A percentile compares a stretch with the other conserved stretches of the same genome.
phyloP scores from a whole-genome alignment of 2,329 filamentous ascomycete species.

The Aspergillus intermedius region DNA sequence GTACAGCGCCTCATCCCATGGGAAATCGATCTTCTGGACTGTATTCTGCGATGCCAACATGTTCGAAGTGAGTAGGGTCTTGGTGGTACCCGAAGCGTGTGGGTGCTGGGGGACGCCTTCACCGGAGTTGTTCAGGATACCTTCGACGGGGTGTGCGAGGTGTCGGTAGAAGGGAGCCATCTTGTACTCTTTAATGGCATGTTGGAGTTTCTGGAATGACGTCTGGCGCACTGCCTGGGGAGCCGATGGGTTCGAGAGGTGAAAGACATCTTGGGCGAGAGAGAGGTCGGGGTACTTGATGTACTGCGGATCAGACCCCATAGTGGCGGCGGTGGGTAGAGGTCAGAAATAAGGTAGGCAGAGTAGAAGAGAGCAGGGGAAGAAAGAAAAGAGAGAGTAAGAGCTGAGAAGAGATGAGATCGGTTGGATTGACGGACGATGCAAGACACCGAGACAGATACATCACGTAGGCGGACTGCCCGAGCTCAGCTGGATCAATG shows the following conservation, averaged over 20 bases:
- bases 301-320: slow-evolving; percentile 59
- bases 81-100: slow-evolving; percentile 16
- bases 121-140: slow-evolving; percentile 70
- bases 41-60: slow-evolving; percentile 68
- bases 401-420: slow-evolving; percentile 14
- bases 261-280: slow-evolving; percentile 62
- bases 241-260: slow-evolving; percentile 56
- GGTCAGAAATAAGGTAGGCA: slow-evolving; percentile 3
- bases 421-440: slow-evolving; percentile 9
- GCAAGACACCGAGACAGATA: slow-evolving; percentile 10
- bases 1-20: slow-evolving; percentile 90
- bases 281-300: slow-evolving; percentile 58
- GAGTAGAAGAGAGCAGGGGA: slow-evolving; percentile 1
- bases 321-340: slow-evolving; percentile 36
- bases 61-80: slow-evolving; percentile 56
- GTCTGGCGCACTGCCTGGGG: slow-evolving; percentile 47
- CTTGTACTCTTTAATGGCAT: slow-evolving; percentile 58
- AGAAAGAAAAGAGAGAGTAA: not conserved
- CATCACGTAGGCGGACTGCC: slow-evolving; percentile 19
- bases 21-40: slow-evolving; percentile 59
- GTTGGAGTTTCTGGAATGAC: slow-evolving; percentile 55
- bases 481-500: slow-evolving; percentile 31
- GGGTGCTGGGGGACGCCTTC: slow-evolving; percentile 52
- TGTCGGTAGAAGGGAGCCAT: slow-evolving; percentile 63
- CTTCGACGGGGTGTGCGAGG: slow-evolving; percentile 61